phyloP scores from a whole-genome alignment of 768 basidiomycete genomes.

The Trametes cingulata region DNA sequence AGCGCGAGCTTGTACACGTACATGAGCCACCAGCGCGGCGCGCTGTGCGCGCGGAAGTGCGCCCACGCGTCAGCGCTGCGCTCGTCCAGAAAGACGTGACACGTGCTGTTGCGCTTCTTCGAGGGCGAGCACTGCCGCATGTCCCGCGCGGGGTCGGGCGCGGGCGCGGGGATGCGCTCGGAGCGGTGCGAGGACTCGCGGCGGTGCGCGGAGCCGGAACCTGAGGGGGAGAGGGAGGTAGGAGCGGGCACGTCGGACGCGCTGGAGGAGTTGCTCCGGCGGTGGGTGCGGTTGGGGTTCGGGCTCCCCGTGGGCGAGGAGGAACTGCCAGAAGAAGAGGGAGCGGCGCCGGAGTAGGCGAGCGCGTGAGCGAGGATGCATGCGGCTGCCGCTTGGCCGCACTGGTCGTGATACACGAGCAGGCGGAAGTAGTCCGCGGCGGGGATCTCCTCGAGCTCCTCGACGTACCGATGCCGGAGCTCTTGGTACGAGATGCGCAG shows the following conservation, averaged over 20 bases:
- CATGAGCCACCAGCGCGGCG: slow-evolving; percentile 20
- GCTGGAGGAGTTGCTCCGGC: slow-evolving; percentile 4
- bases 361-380: slow-evolving; percentile 12
- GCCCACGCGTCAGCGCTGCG: slow-evolving; percentile 15
- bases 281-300: not conserved
- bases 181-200: slow-evolving; percentile 9
- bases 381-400: slow-evolving; percentile 30
- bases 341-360: slow-evolving; percentile 1
- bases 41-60: slow-evolving; percentile 16
- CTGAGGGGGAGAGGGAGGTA: too few species aligned
- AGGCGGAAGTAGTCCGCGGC: slow-evolving; percentile 43
- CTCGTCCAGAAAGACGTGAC: slow-evolving; percentile 19
- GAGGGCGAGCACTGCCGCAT: slow-evolving; percentile 1
- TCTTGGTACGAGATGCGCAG: slow-evolving; percentile 10
- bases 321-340: not conserved
- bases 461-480: slow-evolving; percentile 25
- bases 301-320: not conserved
- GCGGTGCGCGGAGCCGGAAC: not conserved
- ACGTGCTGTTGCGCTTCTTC: slow-evolving; percentile 1
- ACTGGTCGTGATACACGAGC: slow-evolving; percentile 42
- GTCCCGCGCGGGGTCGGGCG: slow-evolving; percentile 5
- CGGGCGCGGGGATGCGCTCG: not conserved
- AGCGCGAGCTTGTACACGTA: slow-evolving; percentile 17
- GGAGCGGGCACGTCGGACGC: not conserved
- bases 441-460: slow-evolving; percentile 44